These are phyloP conservation scores for Triticum timopheevii DNA, from an alignment of 176 grass and related monocot species.

Conservation along the genomic window DNA sequence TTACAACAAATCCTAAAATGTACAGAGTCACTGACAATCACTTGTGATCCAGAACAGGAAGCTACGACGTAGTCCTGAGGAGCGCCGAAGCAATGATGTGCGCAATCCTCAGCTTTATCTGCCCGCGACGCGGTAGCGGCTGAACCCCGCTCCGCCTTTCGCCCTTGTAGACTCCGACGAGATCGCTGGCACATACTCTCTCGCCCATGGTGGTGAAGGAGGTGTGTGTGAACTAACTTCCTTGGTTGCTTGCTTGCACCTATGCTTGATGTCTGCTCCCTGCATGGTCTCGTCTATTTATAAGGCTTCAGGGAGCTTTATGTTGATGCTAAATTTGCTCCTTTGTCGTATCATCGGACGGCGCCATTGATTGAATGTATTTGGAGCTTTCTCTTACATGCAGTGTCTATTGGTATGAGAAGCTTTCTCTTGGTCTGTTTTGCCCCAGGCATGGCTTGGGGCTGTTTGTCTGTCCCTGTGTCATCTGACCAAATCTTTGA, in stretches of 20 bases:
- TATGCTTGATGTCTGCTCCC: constrained; percentile 26
- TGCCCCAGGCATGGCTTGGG: too few species aligned
- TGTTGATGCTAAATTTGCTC: constrained; percentile 25
- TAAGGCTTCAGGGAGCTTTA: constrained; percentile 38
- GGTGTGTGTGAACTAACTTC: not conserved
- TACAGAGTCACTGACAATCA: not conserved
- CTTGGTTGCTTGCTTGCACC: constrained; percentile 8
- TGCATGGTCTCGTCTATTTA: constrained; percentile 19
- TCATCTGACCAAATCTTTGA: constrained; percentile 39
- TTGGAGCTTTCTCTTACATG: not conserved
- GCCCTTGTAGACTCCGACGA: constrained; percentile 31
- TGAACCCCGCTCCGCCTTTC: constrained; percentile 22
- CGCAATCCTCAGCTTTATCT: constrained; percentile 55
- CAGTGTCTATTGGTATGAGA: constrained; percentile 36
- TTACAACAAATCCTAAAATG: constrained; percentile 13
- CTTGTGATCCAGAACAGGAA: constrained; percentile 42
- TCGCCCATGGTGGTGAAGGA: constrained; percentile 43
- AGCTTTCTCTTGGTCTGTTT: constrained; percentile 21
- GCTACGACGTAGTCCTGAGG: constrained; percentile 30
- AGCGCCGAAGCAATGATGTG: constrained; percentile 35
- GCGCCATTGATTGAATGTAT: not conserved
- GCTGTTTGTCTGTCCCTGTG: constrained; percentile 31
- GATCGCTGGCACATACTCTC: not conserved
- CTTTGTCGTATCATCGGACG: constrained; percentile 3
- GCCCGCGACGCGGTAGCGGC: constrained; percentile 34